phyloP scores from a whole-genome alignment of 495 filamentous ascomycete species.

The Penicillium parvum region DNA sequence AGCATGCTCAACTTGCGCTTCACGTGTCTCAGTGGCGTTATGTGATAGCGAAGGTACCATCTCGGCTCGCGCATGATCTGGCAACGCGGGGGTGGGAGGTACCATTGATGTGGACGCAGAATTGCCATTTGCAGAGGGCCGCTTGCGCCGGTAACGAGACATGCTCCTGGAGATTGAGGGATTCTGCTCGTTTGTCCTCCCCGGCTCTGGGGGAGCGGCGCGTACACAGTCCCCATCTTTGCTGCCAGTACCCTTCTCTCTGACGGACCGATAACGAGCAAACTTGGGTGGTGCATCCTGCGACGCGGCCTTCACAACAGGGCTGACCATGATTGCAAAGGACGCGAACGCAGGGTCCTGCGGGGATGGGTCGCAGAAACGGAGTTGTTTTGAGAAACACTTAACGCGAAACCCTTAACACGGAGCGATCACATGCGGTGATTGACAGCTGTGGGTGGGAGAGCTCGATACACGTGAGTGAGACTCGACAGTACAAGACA shows the following conservation, averaged over 20 bases:
- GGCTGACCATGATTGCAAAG: not conserved
- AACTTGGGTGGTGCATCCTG: constrained; percentile 27
- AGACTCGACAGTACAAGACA: not conserved
- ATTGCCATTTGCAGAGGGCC: constrained; percentile 21
- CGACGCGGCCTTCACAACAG: not conserved
- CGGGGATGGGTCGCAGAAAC: no score
- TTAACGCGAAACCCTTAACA: not conserved
- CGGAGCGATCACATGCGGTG: not conserved
- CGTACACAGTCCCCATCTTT: not conserved
- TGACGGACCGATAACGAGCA: constrained; percentile 32
- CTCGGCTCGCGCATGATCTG: constrained; percentile 14
- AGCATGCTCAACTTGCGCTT: constrained; percentile 35
- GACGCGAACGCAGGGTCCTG: no score
- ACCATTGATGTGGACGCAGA: constrained; percentile 12
- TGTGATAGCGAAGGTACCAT: constrained; percentile 1
- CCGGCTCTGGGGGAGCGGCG: not conserved
- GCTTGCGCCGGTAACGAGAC: constrained; percentile 54
- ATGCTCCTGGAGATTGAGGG: constrained; percentile 50
- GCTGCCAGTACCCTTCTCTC: not conserved
- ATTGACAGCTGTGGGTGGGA: not conserved
- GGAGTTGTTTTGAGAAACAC: not conserved
- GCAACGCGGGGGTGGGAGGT: constrained; percentile 25
- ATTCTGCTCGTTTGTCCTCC: constrained; percentile 13
- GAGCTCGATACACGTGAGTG: not conserved
- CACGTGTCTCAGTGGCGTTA: constrained; percentile 3